Evolutionary conservation across 345 rosid species (phyloP), one percentile per base, ranked within the genome.

Genomic region (Luvunga scandens): DNA sequence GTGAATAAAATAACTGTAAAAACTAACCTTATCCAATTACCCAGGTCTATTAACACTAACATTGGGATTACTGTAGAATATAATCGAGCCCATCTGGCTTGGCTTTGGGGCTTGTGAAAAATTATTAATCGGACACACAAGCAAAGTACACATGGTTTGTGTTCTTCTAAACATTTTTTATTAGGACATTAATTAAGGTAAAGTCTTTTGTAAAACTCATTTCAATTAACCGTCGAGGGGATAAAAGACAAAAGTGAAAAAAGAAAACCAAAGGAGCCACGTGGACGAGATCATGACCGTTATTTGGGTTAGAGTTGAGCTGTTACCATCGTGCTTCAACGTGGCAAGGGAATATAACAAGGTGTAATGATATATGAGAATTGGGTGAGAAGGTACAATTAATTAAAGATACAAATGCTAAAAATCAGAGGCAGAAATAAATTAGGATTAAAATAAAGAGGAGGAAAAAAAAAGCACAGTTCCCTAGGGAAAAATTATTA

Each of bases 311-410:
- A 19, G 28, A 67, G 86, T 75, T 85, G 89, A 89, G 90, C 91
- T 91, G 94, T 84, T 84, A 80, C 36, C 86, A 77, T 91, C 91
- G 84, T 89, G 94, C 90, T 70, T 72, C 79, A 91, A 88, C 91
- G 92, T 88, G 91, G 90, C 78, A 7, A 12, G 56, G 80, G 84
- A 86, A 88, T 87, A 85, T 79, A 75, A 78, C 73, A 78, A 77
- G 77, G 75, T 81, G 77, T 76, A 38, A 79, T 83, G 87, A 76
- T 81, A 45, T 0, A 13, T 75, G 79, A 82, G 62, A 72, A 75
- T 34, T 59, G 81, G 28, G 62, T 76, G 67, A 81, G 68, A 71
- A 81, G 69, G 31, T 13, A 66, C 59, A 73, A 78, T 73, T 39
- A 73, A 64, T 80, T 63, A 76, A 61, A 45, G 42, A 28, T 36